phyloP scores from a whole-genome alignment of 352 stramenopile genomes.

The Globisporangium acanthophoron region DNA sequence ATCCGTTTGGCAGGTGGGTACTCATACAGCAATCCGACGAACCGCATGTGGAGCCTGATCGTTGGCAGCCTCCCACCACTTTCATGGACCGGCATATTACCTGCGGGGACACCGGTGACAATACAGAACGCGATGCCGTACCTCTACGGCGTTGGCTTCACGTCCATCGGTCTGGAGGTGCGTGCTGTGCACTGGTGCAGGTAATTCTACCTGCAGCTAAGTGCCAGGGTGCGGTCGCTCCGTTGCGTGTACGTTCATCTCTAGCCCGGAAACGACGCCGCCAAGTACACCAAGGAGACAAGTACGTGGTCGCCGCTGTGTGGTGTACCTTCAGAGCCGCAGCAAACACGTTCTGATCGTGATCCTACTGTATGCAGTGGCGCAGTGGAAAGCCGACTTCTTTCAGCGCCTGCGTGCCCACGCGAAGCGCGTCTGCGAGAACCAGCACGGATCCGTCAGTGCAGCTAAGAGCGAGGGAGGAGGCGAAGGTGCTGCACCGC shows the following conservation, averaged over 20 bases:
- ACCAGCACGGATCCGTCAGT: constrained; percentile 17
- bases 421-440: constrained; percentile 39
- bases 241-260: background rate
- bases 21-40: constrained; percentile 73
- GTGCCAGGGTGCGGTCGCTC: too few species aligned
- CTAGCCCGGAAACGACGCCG: constrained; percentile 80
- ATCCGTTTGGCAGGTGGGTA: constrained; percentile 1
- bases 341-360: background rate
- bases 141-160: constrained; percentile 67
- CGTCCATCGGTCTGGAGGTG: constrained; percentile 80
- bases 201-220: too few species aligned
- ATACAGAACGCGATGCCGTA: constrained; percentile 74
- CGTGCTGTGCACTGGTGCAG: background rate
- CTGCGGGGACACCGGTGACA: constrained; percentile 37
- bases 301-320: constrained; percentile 29
- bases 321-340: background rate
- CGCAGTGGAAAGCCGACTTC: constrained; percentile 52
- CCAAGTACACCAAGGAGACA: constrained; percentile 62
- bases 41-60: constrained; percentile 87
- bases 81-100: constrained; percentile 61
- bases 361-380: constrained; percentile 28
- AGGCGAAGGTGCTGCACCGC: background rate
- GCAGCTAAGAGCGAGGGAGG: too few species aligned
- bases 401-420: constrained; percentile 56
- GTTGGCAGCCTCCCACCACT: constrained; percentile 51